These are phyloP conservation scores for Hawksworthiomyces lignivorus DNA, from an alignment of 2,329 filamentous ascomycete genomes.

Conservation along the genomic window DNA sequence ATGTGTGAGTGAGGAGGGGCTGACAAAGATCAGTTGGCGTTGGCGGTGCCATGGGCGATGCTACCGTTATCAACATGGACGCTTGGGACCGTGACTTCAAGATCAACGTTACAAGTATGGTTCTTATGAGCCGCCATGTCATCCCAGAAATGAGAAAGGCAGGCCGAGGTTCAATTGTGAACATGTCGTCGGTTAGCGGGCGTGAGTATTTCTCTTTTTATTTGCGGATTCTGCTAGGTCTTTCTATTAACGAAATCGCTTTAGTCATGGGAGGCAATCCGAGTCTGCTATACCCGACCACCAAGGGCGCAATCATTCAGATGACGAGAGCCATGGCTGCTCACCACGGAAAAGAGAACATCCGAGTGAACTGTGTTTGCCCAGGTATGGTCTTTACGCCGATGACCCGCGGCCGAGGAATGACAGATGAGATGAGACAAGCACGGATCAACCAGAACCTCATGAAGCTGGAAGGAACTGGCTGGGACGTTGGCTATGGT, in stretches of 20 bases:
- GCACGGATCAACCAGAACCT: conserved; percentile 20
- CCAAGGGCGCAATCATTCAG: conserved; percentile 31
- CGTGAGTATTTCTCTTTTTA: conserved; percentile 15
- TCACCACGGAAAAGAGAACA: conserved; percentile 35
- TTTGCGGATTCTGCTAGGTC: conserved; percentile 20
- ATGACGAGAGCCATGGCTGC: conserved; percentile 29
- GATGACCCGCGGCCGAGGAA: conserved; percentile 19
- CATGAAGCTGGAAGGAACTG: conserved; percentile 20
- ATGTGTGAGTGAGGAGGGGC: not conserved
- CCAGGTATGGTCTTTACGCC: conserved; percentile 23
- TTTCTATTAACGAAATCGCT: conserved; percentile 19
- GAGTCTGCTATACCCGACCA: conserved; percentile 34
- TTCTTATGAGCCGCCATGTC: conserved; percentile 23
- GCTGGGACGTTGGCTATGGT: conserved; percentile 23
- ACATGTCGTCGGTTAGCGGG: conserved; percentile 27
- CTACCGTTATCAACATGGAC: conserved; percentile 20
- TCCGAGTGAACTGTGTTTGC: conserved; percentile 35
- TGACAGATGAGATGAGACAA: conserved; percentile 21
- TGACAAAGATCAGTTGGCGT: conserved; percentile 22
- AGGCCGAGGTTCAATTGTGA: conserved; percentile 27
- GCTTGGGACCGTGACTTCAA: conserved; percentile 24
- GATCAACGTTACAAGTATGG: conserved; percentile 29
- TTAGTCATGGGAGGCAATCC: conserved; percentile 32
- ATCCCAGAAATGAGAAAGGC: conserved; percentile 27
- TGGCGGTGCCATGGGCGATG: conserved; percentile 24